Conservation (phyloP, 2,329 filamentous ascomycete species). For the Colletotrichum siamense region DNA sequence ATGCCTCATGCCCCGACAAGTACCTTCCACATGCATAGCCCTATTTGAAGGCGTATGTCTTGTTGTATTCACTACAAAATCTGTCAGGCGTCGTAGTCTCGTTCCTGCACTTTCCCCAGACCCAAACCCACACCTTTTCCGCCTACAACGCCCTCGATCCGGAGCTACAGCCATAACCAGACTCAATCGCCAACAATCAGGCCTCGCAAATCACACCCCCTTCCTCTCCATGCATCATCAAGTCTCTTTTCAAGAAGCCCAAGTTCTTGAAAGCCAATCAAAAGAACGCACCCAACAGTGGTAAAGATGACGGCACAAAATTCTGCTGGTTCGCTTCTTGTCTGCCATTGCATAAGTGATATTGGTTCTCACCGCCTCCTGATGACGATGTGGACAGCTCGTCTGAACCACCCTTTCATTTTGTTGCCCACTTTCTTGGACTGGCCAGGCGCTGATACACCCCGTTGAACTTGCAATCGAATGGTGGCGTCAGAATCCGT, state of each 20-base stretch:
- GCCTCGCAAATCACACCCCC: not conserved
- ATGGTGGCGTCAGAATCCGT: not conserved
- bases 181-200: not conserved
- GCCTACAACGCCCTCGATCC: not conserved
- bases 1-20: not conserved
- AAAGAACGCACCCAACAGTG: constrained; percentile 5
- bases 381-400: not conserved
- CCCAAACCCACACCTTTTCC: not conserved
- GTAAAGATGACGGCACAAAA: not conserved
- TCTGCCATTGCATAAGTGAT: not conserved
- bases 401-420: constrained; percentile 4
- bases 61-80: not conserved
- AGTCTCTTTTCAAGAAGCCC: constrained; percentile 4
- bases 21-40: not conserved
- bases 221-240: not conserved
- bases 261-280: constrained; percentile 10
- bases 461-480: not conserved
- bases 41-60: not conserved
- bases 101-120: not conserved
- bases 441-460: not conserved
- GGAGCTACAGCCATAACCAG: not conserved
- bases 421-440: not conserved
- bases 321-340: not conserved
- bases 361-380: not conserved
- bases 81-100: not conserved